Percentiles rank a stretch among this genome's conserved stretches.
Evolutionary conservation across 139 green algal species (phyloP).

Genomic region (Desmodesmus armatus): DNA sequence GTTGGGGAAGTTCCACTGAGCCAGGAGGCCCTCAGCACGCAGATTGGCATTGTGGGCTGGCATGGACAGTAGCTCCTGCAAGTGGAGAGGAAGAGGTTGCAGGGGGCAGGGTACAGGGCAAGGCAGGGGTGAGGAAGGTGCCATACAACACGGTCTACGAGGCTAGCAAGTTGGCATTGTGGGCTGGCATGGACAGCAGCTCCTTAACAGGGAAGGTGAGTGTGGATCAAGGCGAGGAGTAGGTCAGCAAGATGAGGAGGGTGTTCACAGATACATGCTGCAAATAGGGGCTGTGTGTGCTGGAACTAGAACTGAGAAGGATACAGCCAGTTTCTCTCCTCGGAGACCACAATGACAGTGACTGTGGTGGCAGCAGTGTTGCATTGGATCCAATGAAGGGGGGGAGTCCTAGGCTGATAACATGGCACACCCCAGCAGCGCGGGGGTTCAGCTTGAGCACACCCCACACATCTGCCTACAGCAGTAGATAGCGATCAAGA

Average conservation of each 20-base stretch:
- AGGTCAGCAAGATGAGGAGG: background rate
- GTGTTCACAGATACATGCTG: no score
- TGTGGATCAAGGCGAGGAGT: background rate
- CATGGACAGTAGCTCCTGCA: constrained; percentile 50
- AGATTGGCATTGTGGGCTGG: constrained; percentile 43
- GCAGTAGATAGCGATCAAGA: no score
- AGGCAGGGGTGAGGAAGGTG: constrained; percentile 56
- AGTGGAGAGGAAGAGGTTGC: background rate
- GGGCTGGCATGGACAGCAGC: constrained; percentile 40
- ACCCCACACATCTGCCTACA: no score
- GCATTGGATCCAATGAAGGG: no score
- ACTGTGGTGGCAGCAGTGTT: no score
- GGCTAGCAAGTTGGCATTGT: constrained; percentile 41
- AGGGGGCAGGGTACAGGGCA: background rate
- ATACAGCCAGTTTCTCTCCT: no score
- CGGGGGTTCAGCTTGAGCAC: no score
- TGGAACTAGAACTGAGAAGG: no score
- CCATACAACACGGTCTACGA: constrained; percentile 40
- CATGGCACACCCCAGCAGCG: no score
- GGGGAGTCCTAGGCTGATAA: no score
- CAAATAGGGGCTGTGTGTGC: no score
- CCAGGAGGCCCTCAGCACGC: constrained; percentile 30
- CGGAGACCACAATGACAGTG: no score
- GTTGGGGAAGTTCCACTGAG: constrained; percentile 64
- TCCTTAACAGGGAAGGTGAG: constrained; percentile 21